These are phyloP conservation scores for Musa balbisiana DNA, from an alignment of 202 grass and related monocot genomes.

Conservation along the genomic window DNA sequence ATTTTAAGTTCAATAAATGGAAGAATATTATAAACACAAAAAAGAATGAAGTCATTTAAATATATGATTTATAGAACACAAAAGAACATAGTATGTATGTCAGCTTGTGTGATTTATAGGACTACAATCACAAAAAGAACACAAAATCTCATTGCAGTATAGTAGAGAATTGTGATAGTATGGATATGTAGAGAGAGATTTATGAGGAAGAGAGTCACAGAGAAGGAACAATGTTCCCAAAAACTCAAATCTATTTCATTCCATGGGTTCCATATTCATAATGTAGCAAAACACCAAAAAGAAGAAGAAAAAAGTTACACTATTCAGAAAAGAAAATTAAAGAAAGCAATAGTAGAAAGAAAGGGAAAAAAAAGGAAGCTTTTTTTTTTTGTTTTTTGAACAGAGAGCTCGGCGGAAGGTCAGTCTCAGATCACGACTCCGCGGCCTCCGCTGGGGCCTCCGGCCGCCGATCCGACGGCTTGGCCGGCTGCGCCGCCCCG, in stretches of 20 bases:
- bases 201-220: not conserved
- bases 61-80: too few species aligned
- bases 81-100: too few species aligned
- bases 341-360: not conserved
- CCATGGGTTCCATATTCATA: not conserved
- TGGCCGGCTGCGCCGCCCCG: not conserved
- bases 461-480: not conserved
- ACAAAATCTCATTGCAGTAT: not conserved
- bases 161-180: not conserved
- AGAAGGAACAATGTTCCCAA: not conserved
- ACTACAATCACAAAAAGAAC: not conserved
- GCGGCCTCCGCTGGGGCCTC: not conserved
- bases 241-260: constrained; percentile 3
- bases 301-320: too few species aligned
- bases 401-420: too few species aligned
- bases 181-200: not conserved
- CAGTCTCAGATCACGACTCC: not conserved
- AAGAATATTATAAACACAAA: too few species aligned
- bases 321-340: too few species aligned
- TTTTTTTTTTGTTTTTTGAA: not conserved
- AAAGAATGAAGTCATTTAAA: too few species aligned
- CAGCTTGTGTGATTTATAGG: not conserved
- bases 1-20: too few species aligned
- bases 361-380: not conserved
- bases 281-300: constrained; percentile 1